phyloP scores from a whole-genome alignment of 495 filamentous ascomycete species.

The Tirmania nivea region DNA sequence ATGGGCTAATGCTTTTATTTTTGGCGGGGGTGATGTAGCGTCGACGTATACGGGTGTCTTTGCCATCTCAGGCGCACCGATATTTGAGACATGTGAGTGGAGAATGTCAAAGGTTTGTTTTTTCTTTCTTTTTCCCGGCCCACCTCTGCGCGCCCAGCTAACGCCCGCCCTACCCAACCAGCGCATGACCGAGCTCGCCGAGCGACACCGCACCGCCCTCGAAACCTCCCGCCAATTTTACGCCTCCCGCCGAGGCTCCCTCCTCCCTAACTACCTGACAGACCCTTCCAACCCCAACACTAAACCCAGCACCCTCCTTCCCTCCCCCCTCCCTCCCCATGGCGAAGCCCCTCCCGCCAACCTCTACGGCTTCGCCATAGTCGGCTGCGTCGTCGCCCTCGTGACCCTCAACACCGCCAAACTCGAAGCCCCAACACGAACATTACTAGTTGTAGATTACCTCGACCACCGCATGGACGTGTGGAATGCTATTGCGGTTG shows the following conservation, averaged over 20 bases:
- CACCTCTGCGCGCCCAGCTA: background rate
- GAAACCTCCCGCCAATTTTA: background rate
- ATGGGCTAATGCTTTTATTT: background rate
- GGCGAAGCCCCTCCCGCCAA: conserved; percentile 2
- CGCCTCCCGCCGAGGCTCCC: background rate
- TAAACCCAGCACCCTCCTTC: background rate
- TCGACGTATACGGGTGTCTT: background rate
- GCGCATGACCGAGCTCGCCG: background rate
- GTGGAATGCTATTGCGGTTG: conserved; percentile 23
- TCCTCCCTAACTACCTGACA: background rate
- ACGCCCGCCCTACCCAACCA: background rate
- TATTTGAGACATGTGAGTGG: background rate
- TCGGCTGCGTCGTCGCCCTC: conserved; percentile 18
- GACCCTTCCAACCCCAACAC: background rate
- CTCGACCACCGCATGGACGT: conserved; percentile 20
- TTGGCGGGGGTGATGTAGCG: no score
- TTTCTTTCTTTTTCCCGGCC: no score
- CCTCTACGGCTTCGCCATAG: conserved; percentile 23
- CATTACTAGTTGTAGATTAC: conserved; percentile 21
- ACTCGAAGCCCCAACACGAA: conserved; percentile 12
- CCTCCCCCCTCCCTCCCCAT: background rate
- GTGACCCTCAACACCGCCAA: conserved; percentile 17
- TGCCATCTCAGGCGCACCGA: background rate
- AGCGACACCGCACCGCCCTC: background rate
- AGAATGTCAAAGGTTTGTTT: background rate